Evolutionary conservation across 352 stramenopile species (phyloP).

Genomic region (Phytophthora capsici): DNA sequence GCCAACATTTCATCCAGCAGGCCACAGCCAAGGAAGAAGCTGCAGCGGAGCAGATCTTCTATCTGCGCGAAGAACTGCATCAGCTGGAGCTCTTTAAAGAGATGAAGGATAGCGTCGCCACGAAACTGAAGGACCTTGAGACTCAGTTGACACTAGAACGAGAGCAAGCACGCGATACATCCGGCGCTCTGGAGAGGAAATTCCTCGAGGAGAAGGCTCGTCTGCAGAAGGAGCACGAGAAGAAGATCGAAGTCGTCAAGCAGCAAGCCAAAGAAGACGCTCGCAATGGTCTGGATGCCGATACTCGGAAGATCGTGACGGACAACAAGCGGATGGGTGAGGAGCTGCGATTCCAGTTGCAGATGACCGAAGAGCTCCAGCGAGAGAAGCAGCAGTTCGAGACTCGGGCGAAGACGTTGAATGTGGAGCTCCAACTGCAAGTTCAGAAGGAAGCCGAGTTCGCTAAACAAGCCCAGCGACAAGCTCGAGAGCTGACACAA

Average conservation of each 20-base stretch:
- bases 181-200: slow-evolving; percentile 84
- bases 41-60: slow-evolving; percentile 60
- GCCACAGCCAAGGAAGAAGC: slow-evolving; percentile 57
- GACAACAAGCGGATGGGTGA: slow-evolving; percentile 94
- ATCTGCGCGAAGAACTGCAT: slow-evolving; percentile 69
- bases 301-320: slow-evolving; percentile 92
- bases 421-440: slow-evolving; percentile 81
- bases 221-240: slow-evolving; percentile 86
- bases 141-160: slow-evolving; percentile 62
- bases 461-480: slow-evolving; percentile 77
- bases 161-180: slow-evolving; percentile 56
- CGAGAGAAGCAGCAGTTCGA: slow-evolving; percentile 81
- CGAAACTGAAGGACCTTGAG: slow-evolving; percentile 69
- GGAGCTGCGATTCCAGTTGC: slow-evolving; percentile 92
- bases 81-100: slow-evolving; percentile 75
- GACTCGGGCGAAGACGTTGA: slow-evolving; percentile 55
- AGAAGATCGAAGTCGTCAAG: slow-evolving; percentile 86
- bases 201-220: slow-evolving; percentile 89
- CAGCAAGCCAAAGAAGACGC: slow-evolving; percentile 90
- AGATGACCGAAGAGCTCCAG: slow-evolving; percentile 91
- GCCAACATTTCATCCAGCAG: slow-evolving; percentile 55
- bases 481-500: slow-evolving; percentile 78
- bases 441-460: slow-evolving; percentile 90
- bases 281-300: slow-evolving; percentile 88
- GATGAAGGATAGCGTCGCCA: slow-evolving; percentile 68